These are phyloP conservation scores for Trametes coccinea DNA, from an alignment of 768 basidiomycete species.

Conservation along the genomic window DNA sequence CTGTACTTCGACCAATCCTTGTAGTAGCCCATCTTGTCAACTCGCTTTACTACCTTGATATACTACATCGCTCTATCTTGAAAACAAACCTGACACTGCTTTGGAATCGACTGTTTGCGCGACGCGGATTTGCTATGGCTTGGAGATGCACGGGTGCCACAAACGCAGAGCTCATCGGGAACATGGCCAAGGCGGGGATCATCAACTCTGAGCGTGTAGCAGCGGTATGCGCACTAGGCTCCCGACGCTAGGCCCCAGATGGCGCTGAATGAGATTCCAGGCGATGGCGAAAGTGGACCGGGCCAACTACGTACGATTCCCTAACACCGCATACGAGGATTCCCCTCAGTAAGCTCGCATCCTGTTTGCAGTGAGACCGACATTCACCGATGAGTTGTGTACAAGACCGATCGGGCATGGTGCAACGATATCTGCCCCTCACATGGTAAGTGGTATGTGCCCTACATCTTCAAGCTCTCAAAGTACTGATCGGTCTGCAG, in stretches of 20 bases:
- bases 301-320: conserved; percentile 44
- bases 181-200: conserved; percentile 57
- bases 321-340: conserved; percentile 46
- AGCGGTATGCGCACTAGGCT: conserved; percentile 38
- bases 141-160: conserved; percentile 75
- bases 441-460: conserved; percentile 83
- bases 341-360: conserved; percentile 43
- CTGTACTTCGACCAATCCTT: no score
- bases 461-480: not conserved
- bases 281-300: conserved; percentile 51
- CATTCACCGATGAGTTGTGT: not conserved
- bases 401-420: conserved; percentile 65
- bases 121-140: conserved; percentile 54
- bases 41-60: no score
- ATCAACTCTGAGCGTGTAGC: conserved; percentile 56
- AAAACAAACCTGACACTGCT: not conserved
- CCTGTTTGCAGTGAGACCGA: not conserved
- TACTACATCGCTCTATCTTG: not conserved
- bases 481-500: conserved; percentile 35
- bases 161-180: conserved; percentile 72
- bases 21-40: no score
- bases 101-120: not conserved
- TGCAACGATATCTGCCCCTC: conserved; percentile 95
- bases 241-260: conserved; percentile 23
- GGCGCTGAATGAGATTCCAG: conserved; percentile 24